Base-by-base conservation (phyloP, 768 basidiomycete species). In the Coprinellus aureogranulatus region DNA sequence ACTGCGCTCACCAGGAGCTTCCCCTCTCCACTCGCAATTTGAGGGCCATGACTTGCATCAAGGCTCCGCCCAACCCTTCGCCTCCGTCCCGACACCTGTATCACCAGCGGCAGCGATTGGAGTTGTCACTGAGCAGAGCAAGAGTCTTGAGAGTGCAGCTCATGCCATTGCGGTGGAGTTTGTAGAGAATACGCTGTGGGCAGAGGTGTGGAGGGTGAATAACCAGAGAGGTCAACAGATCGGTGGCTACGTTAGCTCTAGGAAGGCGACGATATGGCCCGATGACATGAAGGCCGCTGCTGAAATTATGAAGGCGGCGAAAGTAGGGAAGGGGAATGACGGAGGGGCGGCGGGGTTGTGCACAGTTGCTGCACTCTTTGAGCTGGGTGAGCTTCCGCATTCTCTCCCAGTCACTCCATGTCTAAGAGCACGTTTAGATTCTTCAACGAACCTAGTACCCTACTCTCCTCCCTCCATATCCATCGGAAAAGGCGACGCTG, bases 91-190 rank as follows among this genome's bases (percentile, higher is more conserved):
- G 1, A 94, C 92, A 0, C 92, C 92, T 1, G 89, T 93, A 2
- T 93, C 91, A 0, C 92, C 92, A 20, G 90, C 89, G 3, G 87
- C 88, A 1, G 76, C 77, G 0, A 72, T 89, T 30, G 87, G 87
- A 3, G 79, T 82, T 1, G 75, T 83, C 1, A 81, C 82, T 3
- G 89, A 89, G 66, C 84, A 84, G 59, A 80, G 82, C 2, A 86
- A 83, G 65, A 82, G 82, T 1, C 72, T 92, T 23, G 90, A 91
- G 66, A 81, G 83, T 0, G 83, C 84, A 1, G 90, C 84, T 3
- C 77, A 77, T 48, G 80, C 82, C 41, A 68, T 92, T 26, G 85
- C 85, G 4, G 74, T 71, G 30, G 91, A 94, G 67, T 80, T 83
- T 2, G 87, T 92, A 12, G 89, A 92, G 69, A 93, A 91, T 62